phyloP scores from a whole-genome alignment of 805 yeast species.

The Candida schatavii region DNA sequence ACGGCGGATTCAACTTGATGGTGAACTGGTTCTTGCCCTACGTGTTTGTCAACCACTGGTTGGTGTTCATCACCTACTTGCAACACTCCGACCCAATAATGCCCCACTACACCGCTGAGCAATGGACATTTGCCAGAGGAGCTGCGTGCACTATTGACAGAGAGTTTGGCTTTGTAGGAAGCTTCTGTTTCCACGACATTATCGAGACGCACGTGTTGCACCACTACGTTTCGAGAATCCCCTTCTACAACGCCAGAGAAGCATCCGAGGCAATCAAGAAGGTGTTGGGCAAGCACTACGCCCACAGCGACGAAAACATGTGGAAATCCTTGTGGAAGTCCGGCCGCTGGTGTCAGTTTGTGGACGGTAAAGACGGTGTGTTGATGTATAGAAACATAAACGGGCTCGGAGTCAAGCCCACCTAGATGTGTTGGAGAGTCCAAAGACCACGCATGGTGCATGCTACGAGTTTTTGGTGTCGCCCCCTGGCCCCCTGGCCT shows the following conservation, averaged over 20 bases:
- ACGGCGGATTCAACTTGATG: conserved; percentile 60
- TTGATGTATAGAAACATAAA: conserved; percentile 74
- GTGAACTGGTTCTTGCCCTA: conserved; percentile 77
- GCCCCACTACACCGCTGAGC: conserved; percentile 73
- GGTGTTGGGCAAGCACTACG: conserved; percentile 83
- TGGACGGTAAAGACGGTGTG: conserved; percentile 69
- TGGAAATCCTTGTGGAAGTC: conserved; percentile 63
- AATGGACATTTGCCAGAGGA: conserved; percentile 87
- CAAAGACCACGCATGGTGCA: too few species aligned
- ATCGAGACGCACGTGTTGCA: conserved; percentile 89
- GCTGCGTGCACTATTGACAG: conserved; percentile 89
- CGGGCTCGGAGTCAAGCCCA: conserved; percentile 36
- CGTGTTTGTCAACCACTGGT: conserved; percentile 84
- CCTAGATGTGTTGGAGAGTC: too few species aligned
- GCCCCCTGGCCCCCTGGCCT: too few species aligned
- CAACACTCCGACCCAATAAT: conserved; percentile 79
- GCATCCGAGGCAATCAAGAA: conserved; percentile 75
- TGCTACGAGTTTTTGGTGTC: too few species aligned
- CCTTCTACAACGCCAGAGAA: conserved; percentile 82
- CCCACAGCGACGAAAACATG: conserved; percentile 67
- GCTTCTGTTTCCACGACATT: conserved; percentile 79
- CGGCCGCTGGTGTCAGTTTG: conserved; percentile 66
- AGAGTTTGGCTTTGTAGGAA: conserved; percentile 77
- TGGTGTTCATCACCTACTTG: conserved; percentile 79
- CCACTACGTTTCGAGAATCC: conserved; percentile 80